A percentile compares a stretch with the other conserved stretches of the same genome.
Evolutionary conservation across 805 yeast species (phyloP).

Genomic region (Myxozyma monticola): DNA sequence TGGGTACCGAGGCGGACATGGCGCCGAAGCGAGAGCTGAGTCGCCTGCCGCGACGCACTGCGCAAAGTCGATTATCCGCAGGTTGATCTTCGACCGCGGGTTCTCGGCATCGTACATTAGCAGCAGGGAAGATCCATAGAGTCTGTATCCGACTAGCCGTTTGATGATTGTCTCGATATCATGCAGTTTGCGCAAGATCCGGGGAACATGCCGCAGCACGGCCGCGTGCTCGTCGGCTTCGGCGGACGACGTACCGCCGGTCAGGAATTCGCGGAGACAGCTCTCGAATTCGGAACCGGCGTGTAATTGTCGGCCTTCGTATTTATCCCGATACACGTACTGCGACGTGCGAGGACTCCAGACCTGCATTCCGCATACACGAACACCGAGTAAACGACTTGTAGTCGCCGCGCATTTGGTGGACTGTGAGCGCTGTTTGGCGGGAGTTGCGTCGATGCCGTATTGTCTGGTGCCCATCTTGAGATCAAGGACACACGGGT

Average conservation of each 20-base stretch:
- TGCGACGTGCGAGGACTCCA: conserved; percentile 53
- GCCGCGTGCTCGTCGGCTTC: conserved; percentile 64
- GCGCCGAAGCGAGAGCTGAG: conserved; percentile 37
- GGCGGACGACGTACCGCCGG: conserved; percentile 62
- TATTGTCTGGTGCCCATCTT: conserved; percentile 99
- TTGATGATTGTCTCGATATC: conserved; percentile 58
- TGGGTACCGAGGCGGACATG: conserved; percentile 72
- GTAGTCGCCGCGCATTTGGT: conserved; percentile 81
- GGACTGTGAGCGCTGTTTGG: conserved; percentile 77
- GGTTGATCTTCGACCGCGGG: conserved; percentile 36
- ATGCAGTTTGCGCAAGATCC: conserved; percentile 57
- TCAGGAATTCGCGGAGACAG: conserved; percentile 71
- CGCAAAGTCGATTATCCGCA: conserved; percentile 94
- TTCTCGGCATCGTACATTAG: conserved; percentile 79
- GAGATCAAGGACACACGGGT: conserved; percentile 89
- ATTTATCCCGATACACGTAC: conserved; percentile 79
- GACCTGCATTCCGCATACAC: conserved; percentile 94
- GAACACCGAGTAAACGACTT: conserved; percentile 76
- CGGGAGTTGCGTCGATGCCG: conserved; percentile 81
- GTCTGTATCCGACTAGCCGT: conserved; percentile 69
- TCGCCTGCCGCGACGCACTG: conserved; percentile 77
- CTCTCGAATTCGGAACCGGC: conserved; percentile 77
- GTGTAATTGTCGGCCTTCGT: conserved; percentile 78
- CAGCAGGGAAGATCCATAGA: conserved; percentile 87
- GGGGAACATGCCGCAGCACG: conserved; percentile 65